Base-by-base conservation (phyloP, 371 early-diverging fungal genomes). In the Rhizopus delemar region DNA sequence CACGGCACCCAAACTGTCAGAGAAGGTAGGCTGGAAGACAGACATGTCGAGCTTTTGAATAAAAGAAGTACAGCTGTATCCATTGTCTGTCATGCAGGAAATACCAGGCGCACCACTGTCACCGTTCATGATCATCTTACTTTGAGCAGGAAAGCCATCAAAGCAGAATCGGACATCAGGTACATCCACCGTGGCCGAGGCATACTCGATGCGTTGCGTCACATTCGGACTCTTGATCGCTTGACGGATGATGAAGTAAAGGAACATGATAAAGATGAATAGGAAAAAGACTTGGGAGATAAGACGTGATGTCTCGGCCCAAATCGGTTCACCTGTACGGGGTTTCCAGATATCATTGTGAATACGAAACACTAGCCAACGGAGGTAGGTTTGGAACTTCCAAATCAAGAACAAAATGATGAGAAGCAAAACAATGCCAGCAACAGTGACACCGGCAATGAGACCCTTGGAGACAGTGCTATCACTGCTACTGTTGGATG, bases 151-250 rank as follows among this genome's bases (percentile, higher is more conserved):
- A 43, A 59, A 79, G 4, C 80, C 80, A 56, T 79, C 80, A 53
- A 74, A 79, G 51, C 80, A 71, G 65, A 79, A 79, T 31, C 80
- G 69, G n/a, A 79, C 57, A 59, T 79, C 78, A 29, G 80, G 80
- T 0, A 76, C 71, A 29, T 74, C 66, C 8, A 76, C 80, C 9
- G 57, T 53, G 12, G 74, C 63, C 36, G 66, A 52, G 13, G 73
- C 29, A 8, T 59, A 58, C 46, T 75, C 60, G 38, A 76, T 79
- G 16, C 66, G 64, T 57, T 79, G 74, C 4, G 71, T 72, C 9
- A 79, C 67, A 35, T 74, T 72, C 34, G 80, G 80, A 50, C 74
- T 74, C 3, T 73, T 59, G 41, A 78, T 39, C 6, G 76, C 74
- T 60, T 78, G 79, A 13, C 71, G 70, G 38, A 78, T 72, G 6